A percentile compares a stretch with the other conserved stretches of the same genome.
phyloP scores from a whole-genome alignment of 108 stramenopile genomes.

The Cyclostephanos invisitatus region DNA sequence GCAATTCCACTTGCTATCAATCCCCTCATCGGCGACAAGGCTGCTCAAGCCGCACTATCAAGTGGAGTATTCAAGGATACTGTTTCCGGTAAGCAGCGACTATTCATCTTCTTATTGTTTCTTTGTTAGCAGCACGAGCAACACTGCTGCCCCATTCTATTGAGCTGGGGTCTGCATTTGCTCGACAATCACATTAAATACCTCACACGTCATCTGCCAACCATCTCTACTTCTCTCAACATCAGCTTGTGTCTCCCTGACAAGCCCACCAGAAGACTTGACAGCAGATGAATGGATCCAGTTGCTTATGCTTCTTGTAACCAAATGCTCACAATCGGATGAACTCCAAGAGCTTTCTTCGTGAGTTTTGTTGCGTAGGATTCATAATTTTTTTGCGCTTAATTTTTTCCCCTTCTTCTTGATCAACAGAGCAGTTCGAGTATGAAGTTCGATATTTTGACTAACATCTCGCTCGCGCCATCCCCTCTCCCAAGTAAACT shows the following conservation, averaged over 20 bases:
- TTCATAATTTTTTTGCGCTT: neutral
- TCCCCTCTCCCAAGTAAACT: conserved; percentile 12
- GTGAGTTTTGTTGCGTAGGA: conserved; percentile 1
- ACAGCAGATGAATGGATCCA: conserved; percentile 72
- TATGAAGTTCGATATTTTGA: neutral
- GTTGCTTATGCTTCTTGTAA: conserved; percentile 63
- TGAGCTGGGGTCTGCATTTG: neutral
- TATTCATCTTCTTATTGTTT: neutral
- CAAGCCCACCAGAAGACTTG: conserved; percentile 64
- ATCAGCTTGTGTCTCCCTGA: conserved; percentile 55
- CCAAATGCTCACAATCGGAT: conserved; percentile 82
- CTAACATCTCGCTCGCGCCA: neutral
- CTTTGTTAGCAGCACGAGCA: neutral
- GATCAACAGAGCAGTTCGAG: too few relatives aligned
- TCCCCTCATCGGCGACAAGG: conserved; percentile 76
- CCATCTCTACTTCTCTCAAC: neutral
- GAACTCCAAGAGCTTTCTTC: conserved; percentile 58
- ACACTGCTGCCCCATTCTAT: neutral
- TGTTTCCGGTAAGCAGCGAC: conserved; percentile 23
- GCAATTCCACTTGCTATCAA: conserved; percentile 74
- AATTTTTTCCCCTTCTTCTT: too few relatives aligned
- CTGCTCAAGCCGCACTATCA: conserved; percentile 70
- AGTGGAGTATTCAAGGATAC: conserved; percentile 79
- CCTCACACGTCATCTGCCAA: neutral
- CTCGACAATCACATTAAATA: neutral